phyloP scores from a whole-genome alignment of 192 early-diverging fungal genomes.

The Backusella mclennaniae region DNA sequence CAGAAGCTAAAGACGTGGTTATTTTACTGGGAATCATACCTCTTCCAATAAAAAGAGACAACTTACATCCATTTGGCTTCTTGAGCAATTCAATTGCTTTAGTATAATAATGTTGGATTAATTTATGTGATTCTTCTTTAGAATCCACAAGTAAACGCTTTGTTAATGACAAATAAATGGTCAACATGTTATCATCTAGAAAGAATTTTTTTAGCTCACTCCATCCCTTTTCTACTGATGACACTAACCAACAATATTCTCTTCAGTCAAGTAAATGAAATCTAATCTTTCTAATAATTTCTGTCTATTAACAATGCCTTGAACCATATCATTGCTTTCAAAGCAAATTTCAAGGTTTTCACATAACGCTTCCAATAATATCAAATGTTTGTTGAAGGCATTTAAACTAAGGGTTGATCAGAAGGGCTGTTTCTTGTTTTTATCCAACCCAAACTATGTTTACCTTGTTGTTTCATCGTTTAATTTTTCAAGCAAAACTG shows the following conservation, averaged over 20 bases:
- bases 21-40: too few species aligned
- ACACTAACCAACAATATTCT: background rate
- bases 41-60: background rate
- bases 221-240: background rate
- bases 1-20: background rate
- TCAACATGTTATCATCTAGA: constrained; percentile 12
- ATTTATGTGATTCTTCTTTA: background rate
- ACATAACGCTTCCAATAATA: constrained; percentile 19
- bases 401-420: background rate
- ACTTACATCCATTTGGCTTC: constrained; percentile 7
- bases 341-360: constrained; percentile 18
- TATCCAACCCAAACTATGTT: background rate
- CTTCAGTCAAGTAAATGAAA: background rate
- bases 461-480: constrained; percentile 7
- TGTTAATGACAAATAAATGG: constrained; percentile 12
- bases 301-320: background rate
- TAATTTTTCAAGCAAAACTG: constrained; percentile 2
- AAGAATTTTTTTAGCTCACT: background rate
- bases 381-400: constrained; percentile 14
- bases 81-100: background rate
- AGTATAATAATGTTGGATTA: background rate
- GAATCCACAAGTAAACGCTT: background rate
- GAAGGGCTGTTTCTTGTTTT: too few species aligned
- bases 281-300: constrained; percentile 2
- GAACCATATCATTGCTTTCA: background rate